Evolutionary conservation across 805 yeast genomes (phyloP).

Genomic region (Sugiyamaella valdiviana): DNA sequence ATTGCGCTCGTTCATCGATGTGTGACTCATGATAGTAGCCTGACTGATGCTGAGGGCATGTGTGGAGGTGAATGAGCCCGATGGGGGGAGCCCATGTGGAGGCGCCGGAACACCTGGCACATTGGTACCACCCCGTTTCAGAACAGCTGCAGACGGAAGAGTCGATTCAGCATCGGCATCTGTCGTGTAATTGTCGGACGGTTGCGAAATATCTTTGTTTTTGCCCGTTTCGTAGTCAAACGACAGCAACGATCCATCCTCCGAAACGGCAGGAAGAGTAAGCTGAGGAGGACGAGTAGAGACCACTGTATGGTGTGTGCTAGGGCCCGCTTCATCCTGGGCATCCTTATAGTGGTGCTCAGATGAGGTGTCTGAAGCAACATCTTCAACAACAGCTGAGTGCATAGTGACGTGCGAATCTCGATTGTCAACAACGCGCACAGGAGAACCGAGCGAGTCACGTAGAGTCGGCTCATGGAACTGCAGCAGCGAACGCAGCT

Average conservation of each 20-base stretch:
- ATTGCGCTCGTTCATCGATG: slow-evolving; percentile 39
- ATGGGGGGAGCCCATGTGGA: not conserved
- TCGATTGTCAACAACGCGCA: slow-evolving; percentile 10
- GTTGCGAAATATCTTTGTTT: not conserved
- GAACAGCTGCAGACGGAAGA: not conserved
- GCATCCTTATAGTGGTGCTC: not conserved
- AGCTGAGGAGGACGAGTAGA: slow-evolving; percentile 7
- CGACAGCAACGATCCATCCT: not conserved
- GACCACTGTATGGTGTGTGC: not conserved
- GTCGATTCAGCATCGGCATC: not conserved
- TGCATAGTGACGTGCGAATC: slow-evolving; percentile 11
- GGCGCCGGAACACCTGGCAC: not conserved
- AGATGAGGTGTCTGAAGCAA: slow-evolving; percentile 3
- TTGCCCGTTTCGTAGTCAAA: not conserved
- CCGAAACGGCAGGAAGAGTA: slow-evolving; percentile 7
- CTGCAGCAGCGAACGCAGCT: not conserved
- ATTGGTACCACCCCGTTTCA: not conserved
- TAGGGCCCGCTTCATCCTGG: not conserved
- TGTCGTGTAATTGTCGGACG: too few species aligned
- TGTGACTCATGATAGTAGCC: slow-evolving; percentile 21
- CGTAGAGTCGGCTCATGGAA: slow-evolving; percentile 7
- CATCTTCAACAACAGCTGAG: slow-evolving; percentile 17
- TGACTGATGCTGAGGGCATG: slow-evolving; percentile 10
- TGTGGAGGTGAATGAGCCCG: not conserved
- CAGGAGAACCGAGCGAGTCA: slow-evolving; percentile 16